Evolutionary conservation across 306 rosid species (phyloP), one percentile per base, ranked within the genome.

Genomic region (Medicago lupulina): DNA sequence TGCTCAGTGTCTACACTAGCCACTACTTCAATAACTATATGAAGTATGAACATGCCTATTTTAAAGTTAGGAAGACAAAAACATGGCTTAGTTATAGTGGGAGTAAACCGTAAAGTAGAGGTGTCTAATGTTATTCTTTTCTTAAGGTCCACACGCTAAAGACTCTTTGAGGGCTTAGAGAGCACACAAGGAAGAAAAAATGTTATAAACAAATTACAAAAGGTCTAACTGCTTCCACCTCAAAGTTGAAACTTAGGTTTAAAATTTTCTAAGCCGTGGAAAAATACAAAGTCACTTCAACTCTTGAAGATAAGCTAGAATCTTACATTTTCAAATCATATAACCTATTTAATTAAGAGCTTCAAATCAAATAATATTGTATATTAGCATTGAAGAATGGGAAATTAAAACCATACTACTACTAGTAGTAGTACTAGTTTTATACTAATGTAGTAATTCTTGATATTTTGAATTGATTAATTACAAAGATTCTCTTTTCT

Each of bases 221-320:
- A 81, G 82, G 79, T 83, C 90, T 89, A 89, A 88, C 93, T 84
- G 77, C 95, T 85, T 86, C 97, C 92, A 89, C 89, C 89, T 71
- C 92, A 61, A 78, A 79, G 87, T 81, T 78, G 87, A 84, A 81
- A 76, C 59, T 68, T 46, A 50, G 3, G 54, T 7, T 80, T 73
- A 16, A 25, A 50, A 25, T 70, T 85, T 81, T 82, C 76, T 4
- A 38, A 57, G 5, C 4, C 47, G 74, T 79, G 83, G 87, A 77
- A 87, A 79, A 28, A 31, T 1, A 50, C 36, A 78, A 21, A 75
- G 57, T 74, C 87, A 46, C 81, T 86, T 51, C 9, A 38, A 46
- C 86, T 44, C 81, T 84, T 40, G 9, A 39, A 74, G 76, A 77
- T 81, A 76, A 63, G 79, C n/a, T 41, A 73, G 60, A 77, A 70